Evolutionary conservation across 2,329 filamentous ascomycete species (phyloP).

Genomic region (Botrytis sinoallii): DNA sequence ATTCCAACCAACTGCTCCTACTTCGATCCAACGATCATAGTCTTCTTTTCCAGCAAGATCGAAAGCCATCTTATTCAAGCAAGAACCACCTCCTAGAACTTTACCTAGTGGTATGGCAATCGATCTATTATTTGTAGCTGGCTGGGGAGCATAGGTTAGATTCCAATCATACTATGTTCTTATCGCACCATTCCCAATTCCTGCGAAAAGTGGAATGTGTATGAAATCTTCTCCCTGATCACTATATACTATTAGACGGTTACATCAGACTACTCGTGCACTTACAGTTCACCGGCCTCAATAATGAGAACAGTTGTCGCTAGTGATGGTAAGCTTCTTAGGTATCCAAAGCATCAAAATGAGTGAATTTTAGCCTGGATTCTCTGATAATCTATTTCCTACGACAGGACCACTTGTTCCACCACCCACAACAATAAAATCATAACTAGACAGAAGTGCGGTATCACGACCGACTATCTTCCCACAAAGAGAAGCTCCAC

Average conservation of each 20-base stretch:
- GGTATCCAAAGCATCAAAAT: background rate
- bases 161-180: constrained; percentile 44
- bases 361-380: constrained; percentile 2
- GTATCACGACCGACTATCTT: constrained; percentile 4
- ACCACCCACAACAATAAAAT: constrained; percentile 16
- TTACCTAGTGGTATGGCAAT: constrained; percentile 35
- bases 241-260: background rate
- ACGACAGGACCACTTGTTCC: constrained; percentile 13
- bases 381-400: constrained; percentile 18
- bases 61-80: constrained; percentile 35
- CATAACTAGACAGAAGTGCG: background rate
- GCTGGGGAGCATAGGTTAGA: constrained; percentile 40
- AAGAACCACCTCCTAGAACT: constrained; percentile 40
- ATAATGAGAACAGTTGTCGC: constrained; percentile 15
- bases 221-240: constrained; percentile 18
- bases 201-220: constrained; percentile 6
- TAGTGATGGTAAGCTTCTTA: background rate
- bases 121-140: constrained; percentile 30
- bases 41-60: constrained; percentile 27
- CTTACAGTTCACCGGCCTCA: constrained; percentile 19
- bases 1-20: constrained; percentile 45
- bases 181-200: background rate
- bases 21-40: constrained; percentile 42
- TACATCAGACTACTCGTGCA: background rate
- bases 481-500: background rate